phyloP scores from a whole-genome alignment of 306 rosid species.

The Vigna angularis region DNA sequence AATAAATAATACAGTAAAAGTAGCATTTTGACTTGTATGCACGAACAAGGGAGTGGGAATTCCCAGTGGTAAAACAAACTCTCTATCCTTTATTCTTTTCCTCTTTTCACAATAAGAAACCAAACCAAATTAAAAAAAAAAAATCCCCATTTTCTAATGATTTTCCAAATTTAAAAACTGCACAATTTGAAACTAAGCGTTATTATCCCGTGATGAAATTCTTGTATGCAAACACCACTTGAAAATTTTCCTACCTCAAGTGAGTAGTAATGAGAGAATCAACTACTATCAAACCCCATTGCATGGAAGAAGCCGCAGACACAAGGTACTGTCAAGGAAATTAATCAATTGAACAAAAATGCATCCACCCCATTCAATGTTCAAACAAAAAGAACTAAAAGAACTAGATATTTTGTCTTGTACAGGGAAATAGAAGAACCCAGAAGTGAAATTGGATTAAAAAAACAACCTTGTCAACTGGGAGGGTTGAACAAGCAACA shows the following conservation, averaged over 20 bases:
- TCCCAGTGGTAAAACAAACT: conserved; percentile 15
- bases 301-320: neutral
- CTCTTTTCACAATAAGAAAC: conserved; percentile 5
- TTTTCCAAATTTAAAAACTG: neutral
- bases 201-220: conserved; percentile 8
- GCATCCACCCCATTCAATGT: conserved; percentile 14
- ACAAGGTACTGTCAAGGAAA: neutral
- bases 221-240: neutral
- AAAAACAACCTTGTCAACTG: conserved; percentile 72
- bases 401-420: neutral
- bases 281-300: neutral
- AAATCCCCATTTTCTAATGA: conserved; percentile 2
- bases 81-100: neutral
- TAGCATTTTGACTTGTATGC: conserved; percentile 10
- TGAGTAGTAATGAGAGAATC: neutral
- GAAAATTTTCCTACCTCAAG: neutral
- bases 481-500: conserved; percentile 70
- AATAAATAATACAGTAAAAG: conserved; percentile 4
- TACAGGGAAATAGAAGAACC: neutral
- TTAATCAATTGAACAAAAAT: conserved; percentile 20
- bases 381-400: conserved; percentile 27
- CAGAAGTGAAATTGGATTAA: conserved; percentile 33
- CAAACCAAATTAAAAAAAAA: neutral
- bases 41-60: conserved; percentile 14
- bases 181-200: neutral